Percentiles rank a stretch among this genome's conserved stretches.
Conservation (phyloP, 257 asterid genomes). For the Capsicum rhomboideum region DNA sequence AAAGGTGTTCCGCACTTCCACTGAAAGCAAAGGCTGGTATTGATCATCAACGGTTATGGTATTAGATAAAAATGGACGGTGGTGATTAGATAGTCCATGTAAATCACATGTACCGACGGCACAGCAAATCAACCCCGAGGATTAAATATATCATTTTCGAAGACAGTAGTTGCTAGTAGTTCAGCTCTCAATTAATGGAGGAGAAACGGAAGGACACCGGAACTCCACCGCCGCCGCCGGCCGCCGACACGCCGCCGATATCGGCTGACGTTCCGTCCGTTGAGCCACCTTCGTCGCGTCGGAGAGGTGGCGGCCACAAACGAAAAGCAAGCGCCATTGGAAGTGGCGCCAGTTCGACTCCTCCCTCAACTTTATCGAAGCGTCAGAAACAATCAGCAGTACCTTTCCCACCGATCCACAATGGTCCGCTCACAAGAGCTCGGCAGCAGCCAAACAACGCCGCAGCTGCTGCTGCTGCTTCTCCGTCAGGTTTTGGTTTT, state of each 20-base stretch:
- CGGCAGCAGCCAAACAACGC: slow-evolving; percentile 55
- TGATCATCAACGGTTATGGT: no score
- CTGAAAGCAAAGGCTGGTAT: no score
- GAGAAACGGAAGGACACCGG: slow-evolving; percentile 66
- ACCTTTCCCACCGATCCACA: slow-evolving; percentile 80
- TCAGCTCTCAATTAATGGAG: slow-evolving; percentile 44
- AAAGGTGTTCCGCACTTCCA: no score
- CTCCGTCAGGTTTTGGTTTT: slow-evolving; percentile 8
- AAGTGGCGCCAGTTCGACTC: slow-evolving; percentile 42
- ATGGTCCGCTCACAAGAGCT: slow-evolving; percentile 92
- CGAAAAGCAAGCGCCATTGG: slow-evolving; percentile 62
- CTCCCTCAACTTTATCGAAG: slow-evolving; percentile 54
- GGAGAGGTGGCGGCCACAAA: slow-evolving; percentile 80
- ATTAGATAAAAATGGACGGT: no score
- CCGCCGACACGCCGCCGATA: slow-evolving; percentile 7
- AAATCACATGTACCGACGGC: neutral
- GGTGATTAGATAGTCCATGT: neutral
- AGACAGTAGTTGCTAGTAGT: slow-evolving; percentile 4
- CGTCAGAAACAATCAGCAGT: slow-evolving; percentile 64
- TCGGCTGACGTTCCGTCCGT: slow-evolving; percentile 23
- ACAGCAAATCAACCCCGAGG: neutral
- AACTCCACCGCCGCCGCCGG: slow-evolving; percentile 43
- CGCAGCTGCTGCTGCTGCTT: neutral
- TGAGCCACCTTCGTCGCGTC: slow-evolving; percentile 56
- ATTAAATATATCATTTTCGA: neutral